Evolutionary conservation across 345 rosid genomes (phyloP).

Genomic region (Gossypium arboreum): DNA sequence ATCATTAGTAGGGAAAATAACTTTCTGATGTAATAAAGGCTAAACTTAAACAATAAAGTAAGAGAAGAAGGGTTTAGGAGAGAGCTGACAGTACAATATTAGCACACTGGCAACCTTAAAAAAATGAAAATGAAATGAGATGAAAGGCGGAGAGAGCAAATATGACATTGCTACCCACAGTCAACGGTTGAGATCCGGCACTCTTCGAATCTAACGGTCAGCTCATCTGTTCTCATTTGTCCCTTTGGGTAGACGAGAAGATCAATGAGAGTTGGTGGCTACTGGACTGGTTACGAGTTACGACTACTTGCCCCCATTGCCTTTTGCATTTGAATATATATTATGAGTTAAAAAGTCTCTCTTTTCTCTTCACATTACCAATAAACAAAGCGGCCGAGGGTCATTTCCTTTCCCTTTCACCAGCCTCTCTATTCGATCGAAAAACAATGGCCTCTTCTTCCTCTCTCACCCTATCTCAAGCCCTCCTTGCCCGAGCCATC

Average conservation of each 20-base stretch:
- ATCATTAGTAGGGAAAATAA: no score
- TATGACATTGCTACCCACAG: slow-evolving; percentile 29
- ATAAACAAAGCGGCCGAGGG: background rate
- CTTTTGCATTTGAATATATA: background rate
- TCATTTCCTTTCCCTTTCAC: background rate
- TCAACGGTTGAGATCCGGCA: slow-evolving; percentile 12
- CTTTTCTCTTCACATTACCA: background rate
- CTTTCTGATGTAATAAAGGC: no score
- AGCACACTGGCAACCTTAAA: background rate
- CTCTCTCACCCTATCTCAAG: slow-evolving; percentile 51
- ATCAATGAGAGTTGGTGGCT: slow-evolving; percentile 19
- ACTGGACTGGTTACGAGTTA: background rate
- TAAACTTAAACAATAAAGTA: no score
- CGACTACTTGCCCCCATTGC: background rate
- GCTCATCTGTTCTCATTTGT: background rate
- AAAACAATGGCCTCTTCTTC: slow-evolving; percentile 56
- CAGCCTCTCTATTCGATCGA: background rate
- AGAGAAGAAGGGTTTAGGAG: no score
- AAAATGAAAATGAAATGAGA: slow-evolving; percentile 8
- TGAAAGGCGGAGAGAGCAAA: slow-evolving; percentile 32
- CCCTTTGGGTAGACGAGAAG: slow-evolving; percentile 20
- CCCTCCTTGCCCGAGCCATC: slow-evolving; percentile 47
- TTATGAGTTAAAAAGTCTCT: background rate
- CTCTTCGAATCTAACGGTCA: slow-evolving; percentile 9
- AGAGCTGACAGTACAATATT: no score